Percentiles rank a stretch among this genome's conserved stretches.
Evolutionary conservation across 2,329 filamentous ascomycete genomes (phyloP).

Genomic region (Xylariaceae sp.): DNA sequence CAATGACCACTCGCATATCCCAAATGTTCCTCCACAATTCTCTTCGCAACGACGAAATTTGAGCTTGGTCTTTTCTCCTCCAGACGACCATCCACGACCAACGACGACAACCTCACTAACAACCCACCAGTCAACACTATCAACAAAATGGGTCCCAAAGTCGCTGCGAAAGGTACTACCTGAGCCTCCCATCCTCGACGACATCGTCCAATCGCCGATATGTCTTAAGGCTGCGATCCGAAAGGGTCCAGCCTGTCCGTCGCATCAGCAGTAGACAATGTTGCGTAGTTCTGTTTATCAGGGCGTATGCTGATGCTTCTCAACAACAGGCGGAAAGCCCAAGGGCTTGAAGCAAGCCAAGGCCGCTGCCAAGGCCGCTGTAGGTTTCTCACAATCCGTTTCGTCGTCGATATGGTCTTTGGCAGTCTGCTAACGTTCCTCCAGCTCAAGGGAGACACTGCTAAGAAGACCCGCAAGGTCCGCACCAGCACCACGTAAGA

Average conservation of each 20-base stretch:
- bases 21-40: constrained; percentile 21
- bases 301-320: constrained; percentile 67
- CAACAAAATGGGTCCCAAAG: constrained; percentile 38
- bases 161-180: constrained; percentile 45
- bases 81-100: constrained; percentile 18
- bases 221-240: constrained; percentile 8
- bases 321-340: constrained; percentile 48
- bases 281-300: constrained; percentile 62
- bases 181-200: constrained; percentile 13
- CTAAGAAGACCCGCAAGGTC: constrained; percentile 88
- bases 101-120: constrained; percentile 23
- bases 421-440: constrained; percentile 6
- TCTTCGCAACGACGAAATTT: constrained; percentile 16
- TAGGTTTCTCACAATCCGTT: constrained; percentile 34
- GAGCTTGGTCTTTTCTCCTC: constrained; percentile 8
- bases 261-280: constrained; percentile 68
- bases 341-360: constrained; percentile 80
- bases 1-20: constrained; percentile 10
- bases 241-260: constrained; percentile 27
- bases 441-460: constrained; percentile 39
- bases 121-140: constrained; percentile 14
- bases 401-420: constrained; percentile 62
- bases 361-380: constrained; percentile 89
- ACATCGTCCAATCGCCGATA: constrained; percentile 15
- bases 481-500: constrained; percentile 69